Percentiles rank a stretch among this genome's conserved stretches.
These are phyloP conservation scores for Solanum sejunctum DNA, from an alignment of 257 asterid genomes.

Conservation along the genomic window DNA sequence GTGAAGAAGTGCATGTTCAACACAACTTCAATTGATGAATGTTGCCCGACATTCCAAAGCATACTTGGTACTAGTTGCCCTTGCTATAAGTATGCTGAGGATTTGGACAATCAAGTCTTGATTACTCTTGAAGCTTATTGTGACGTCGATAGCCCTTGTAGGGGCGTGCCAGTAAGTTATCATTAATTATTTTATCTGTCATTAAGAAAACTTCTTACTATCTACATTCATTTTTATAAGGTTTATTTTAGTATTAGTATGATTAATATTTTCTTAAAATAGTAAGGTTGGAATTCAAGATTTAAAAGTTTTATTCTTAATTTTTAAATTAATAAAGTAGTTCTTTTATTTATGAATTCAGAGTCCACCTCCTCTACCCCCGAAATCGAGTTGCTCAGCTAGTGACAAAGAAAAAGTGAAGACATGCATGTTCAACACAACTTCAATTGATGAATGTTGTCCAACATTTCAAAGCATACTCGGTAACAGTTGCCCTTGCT, in stretches of 20 bases:
- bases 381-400: background rate
- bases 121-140: background rate
- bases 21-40: background rate
- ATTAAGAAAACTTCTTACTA: background rate
- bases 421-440: background rate
- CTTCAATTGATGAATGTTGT: background rate
- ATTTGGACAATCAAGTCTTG: background rate
- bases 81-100: background rate
- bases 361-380: background rate
- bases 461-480: background rate
- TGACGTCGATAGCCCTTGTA: background rate
- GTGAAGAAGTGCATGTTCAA: background rate
- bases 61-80: background rate
- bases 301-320: no score
- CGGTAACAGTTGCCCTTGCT: background rate
- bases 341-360: no score
- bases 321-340: no score
- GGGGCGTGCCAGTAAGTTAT: background rate
- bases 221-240: no score
- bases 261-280: no score
- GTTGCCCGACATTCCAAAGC: background rate
- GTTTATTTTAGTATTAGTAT: no score
- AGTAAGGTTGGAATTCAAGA: no score
- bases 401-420: background rate
- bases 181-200: background rate